Evolutionary conservation across 2,329 filamentous ascomycete genomes (phyloP).

Genomic region (Ascochyta viciae-villosae): DNA sequence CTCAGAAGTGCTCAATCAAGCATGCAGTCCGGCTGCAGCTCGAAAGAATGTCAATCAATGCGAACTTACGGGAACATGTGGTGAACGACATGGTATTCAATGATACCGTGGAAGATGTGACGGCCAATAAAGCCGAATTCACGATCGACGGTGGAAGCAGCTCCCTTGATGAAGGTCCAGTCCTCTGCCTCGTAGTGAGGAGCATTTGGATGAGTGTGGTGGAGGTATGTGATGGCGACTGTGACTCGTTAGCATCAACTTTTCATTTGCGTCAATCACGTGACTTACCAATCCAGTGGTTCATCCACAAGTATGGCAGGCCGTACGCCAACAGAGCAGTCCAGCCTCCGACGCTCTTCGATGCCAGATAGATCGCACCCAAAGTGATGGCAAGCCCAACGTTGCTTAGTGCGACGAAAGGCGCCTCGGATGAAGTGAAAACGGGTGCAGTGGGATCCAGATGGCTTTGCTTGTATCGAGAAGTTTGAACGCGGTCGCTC

Average conservation of each 20-base stretch:
- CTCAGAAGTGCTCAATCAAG: background rate
- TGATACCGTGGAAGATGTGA: slow-evolving; percentile 72
- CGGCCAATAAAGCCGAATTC: slow-evolving; percentile 69
- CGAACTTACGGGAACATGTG: slow-evolving; percentile 61
- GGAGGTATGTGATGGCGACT: slow-evolving; percentile 77
- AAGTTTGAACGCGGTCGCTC: slow-evolving; percentile 10
- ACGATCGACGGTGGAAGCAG: slow-evolving; percentile 68
- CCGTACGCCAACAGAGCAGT: slow-evolving; percentile 67
- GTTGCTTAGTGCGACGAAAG: slow-evolving; percentile 28
- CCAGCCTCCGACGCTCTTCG: slow-evolving; percentile 62
- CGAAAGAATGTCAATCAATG: background rate
- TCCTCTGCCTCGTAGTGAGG: slow-evolving; percentile 65
- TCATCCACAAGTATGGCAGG: slow-evolving; percentile 72
- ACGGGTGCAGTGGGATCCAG: slow-evolving; percentile 26
- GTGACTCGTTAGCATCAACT: slow-evolving; percentile 1
- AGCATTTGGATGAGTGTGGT: slow-evolving; percentile 69
- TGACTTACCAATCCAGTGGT: slow-evolving; percentile 66
- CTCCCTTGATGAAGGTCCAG: slow-evolving; percentile 70
- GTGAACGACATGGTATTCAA: slow-evolving; percentile 69
- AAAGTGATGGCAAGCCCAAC: slow-evolving; percentile 25
- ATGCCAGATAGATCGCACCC: slow-evolving; percentile 60
- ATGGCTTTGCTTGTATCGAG: slow-evolving; percentile 31
- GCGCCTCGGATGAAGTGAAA: slow-evolving; percentile 27
- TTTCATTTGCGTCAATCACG: background rate
- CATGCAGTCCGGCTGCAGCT: background rate